These are phyloP conservation scores for Trichoderma brevicompactum DNA, from an alignment of 2,329 filamentous ascomycete species.

Conservation along the genomic window DNA sequence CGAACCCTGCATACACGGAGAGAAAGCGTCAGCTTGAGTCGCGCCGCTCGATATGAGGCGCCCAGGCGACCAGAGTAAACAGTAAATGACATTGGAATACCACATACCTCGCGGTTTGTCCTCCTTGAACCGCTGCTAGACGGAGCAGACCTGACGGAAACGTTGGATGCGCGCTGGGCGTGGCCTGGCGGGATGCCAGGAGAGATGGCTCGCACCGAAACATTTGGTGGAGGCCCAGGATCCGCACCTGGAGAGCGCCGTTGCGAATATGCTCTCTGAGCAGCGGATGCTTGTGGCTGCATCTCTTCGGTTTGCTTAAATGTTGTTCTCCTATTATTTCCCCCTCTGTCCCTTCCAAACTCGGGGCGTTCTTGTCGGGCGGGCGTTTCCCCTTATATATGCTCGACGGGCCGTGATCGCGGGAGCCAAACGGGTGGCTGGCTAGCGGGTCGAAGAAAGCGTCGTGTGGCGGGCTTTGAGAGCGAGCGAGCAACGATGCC, in stretches of 20 bases:
- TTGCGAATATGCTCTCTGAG: conserved; percentile 58
- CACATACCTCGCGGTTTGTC: conserved; percentile 43
- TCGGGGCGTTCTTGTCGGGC: background rate
- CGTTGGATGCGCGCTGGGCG: conserved; percentile 66
- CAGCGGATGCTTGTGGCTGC: conserved; percentile 53
- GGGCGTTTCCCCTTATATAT: conserved; percentile 10
- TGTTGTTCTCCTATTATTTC: background rate
- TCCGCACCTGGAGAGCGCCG: conserved; percentile 68
- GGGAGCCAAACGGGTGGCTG: conserved; percentile 21
- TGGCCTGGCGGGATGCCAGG: conserved; percentile 57
- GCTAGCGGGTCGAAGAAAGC: conserved; percentile 14
- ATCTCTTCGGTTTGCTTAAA: conserved; percentile 40
- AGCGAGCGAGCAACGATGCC: conserved; percentile 8
- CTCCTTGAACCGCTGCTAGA: conserved; percentile 40
- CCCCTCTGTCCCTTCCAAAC: background rate
- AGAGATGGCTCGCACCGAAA: conserved; percentile 63
- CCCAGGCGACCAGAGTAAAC: background rate
- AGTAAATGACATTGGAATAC: background rate
- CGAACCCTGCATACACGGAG: conserved; percentile 39
- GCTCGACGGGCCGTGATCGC: conserved; percentile 16
- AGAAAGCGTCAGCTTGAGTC: conserved; percentile 38
- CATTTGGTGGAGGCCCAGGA: conserved; percentile 60
- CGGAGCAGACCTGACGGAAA: conserved; percentile 67
- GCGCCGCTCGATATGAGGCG: conserved; percentile 6
- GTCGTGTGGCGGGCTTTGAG: conserved; percentile 10